Conservation (phyloP, 106 monocot genomes). For the Allium sativum region DNA sequence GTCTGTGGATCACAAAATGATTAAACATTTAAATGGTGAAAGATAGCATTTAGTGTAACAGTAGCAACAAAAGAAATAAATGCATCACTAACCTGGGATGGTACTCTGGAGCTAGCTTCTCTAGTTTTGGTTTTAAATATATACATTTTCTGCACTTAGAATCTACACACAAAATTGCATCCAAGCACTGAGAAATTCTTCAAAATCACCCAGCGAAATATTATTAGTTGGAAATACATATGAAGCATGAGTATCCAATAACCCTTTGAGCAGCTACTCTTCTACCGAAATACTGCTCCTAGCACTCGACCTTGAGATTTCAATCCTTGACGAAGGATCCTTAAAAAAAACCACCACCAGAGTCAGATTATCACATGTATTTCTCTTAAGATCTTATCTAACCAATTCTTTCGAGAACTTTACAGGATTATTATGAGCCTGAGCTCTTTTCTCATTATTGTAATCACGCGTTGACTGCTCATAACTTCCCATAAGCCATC, state of each 20-base stretch:
- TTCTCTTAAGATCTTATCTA: constrained; percentile 30
- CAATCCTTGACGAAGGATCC: constrained; percentile 41
- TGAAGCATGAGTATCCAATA: constrained; percentile 26
- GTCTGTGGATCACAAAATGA: constrained; percentile 24
- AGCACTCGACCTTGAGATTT: constrained; percentile 53
- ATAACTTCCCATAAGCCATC: constrained; percentile 62
- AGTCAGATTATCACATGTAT: constrained; percentile 47
- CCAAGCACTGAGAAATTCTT: not conserved
- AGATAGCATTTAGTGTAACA: not conserved
- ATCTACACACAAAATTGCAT: no score
- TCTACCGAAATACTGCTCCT: constrained; percentile 70
- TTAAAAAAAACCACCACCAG: constrained; percentile 37
- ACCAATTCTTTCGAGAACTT: constrained; percentile 32
- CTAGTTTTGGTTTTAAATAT: constrained; percentile 83
- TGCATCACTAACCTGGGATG: constrained; percentile 35
- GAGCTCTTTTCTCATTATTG: constrained; percentile 41
- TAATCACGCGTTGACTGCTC: constrained; percentile 52
- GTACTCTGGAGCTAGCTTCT: constrained; percentile 77
- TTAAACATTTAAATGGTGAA: not conserved
- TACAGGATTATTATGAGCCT: constrained; percentile 40
- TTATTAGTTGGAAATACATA: no score
- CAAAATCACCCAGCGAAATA: not conserved
- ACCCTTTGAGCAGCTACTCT: constrained; percentile 44
- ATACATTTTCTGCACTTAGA: constrained; percentile 94
- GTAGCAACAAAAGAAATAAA: not conserved